Conservation (phyloP, 208 protist genomes). For the Acanthamoeba royreba region DNA sequence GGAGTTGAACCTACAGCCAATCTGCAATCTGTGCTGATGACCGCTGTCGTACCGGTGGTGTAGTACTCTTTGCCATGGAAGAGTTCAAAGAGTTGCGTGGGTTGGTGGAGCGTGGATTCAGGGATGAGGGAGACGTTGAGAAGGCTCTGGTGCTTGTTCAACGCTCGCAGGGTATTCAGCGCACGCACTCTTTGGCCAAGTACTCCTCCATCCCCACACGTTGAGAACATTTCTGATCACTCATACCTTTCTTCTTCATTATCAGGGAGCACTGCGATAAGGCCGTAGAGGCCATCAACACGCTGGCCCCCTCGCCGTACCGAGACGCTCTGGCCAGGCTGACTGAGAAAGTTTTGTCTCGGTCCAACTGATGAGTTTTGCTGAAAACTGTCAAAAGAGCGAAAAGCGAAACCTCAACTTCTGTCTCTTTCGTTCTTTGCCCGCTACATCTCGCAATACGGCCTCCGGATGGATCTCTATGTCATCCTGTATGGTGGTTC, state of each 20-base stretch:
- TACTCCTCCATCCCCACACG: not conserved
- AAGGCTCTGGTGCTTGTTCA: constrained; percentile 32
- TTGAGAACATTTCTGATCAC: too few species aligned
- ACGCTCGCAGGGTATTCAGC: not conserved
- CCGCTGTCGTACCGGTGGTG: not conserved
- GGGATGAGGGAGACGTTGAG: constrained; percentile 54
- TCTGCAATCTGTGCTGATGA: too few species aligned
- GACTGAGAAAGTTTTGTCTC: constrained; percentile 16
- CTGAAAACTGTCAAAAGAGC: not conserved
- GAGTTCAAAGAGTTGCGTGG: constrained; percentile 52
- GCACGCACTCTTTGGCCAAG: not conserved
- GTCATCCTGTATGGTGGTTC: too few species aligned
- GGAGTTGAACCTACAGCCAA: too few species aligned
- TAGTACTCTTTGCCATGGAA: constrained; percentile 60
- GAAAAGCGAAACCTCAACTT: not conserved
- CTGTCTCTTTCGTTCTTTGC: not conserved
- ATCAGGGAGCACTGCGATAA: constrained; percentile 28
- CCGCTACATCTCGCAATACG: not conserved
- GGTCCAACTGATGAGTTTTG: not conserved
- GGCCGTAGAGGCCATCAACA: not conserved
- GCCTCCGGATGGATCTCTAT: too few species aligned
- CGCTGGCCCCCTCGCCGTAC: constrained; percentile 20
- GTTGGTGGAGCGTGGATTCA: constrained; percentile 57
- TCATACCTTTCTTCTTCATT: not conserved
- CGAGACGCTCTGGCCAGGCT: constrained; percentile 24